Evolutionary conservation across 75 land plant species (phyloP), one percentile per base, ranked within the genome.

Genomic region (Selaginella tamariscina): DNA sequence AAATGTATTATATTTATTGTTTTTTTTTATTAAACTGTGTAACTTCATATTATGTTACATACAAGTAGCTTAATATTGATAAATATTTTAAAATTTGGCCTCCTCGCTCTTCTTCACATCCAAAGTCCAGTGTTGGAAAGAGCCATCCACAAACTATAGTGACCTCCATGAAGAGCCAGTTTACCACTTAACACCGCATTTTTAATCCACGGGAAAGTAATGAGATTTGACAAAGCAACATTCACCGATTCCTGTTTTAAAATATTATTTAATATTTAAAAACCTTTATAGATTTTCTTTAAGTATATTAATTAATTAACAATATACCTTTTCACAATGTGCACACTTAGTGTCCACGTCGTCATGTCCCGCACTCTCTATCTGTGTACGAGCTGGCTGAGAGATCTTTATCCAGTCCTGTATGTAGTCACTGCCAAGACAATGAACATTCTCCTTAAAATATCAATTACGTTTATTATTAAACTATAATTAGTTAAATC

Each of bases 371-470:
- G 94, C 94, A 2, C 78, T 78, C n/a, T 72, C 9, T 30, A 81
- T 67, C 18, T 86, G 74, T 5, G 49, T 5, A 39, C 15, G 49
- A 39, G 15, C 49, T 5, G 49, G 49, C 5, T 5, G 5, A 5
- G 49, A 39, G 49, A 39, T 39, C 39, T 87, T 81, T 5, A 89
- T 81, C 95, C 95, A 89, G 29, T 81, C 80, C 74, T 89, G 87
- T 13, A 89, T 88, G 79, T 87, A 89, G 31, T 77, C 91, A 71
- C 91, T 89, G 84, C 71, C 39, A 65, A 15, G 23, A n/a, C n/a
- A n/a, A n/a, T n/a, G n/a, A n/a, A n/a, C n/a, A n/a, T n/a, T n/a
- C n/a, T n/a, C n/a, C n/a, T n/a, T n/a, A n/a, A n/a, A n/a, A n/a
- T n/a, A n/a, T n/a, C n/a, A n/a, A n/a, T n/a, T n/a, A n/a, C n/a